Percentiles rank a stretch among this genome's conserved stretches.
These are phyloP conservation scores for Blastomyces parvus DNA, from an alignment of 2,329 filamentous ascomycete species.

Conservation along the genomic window DNA sequence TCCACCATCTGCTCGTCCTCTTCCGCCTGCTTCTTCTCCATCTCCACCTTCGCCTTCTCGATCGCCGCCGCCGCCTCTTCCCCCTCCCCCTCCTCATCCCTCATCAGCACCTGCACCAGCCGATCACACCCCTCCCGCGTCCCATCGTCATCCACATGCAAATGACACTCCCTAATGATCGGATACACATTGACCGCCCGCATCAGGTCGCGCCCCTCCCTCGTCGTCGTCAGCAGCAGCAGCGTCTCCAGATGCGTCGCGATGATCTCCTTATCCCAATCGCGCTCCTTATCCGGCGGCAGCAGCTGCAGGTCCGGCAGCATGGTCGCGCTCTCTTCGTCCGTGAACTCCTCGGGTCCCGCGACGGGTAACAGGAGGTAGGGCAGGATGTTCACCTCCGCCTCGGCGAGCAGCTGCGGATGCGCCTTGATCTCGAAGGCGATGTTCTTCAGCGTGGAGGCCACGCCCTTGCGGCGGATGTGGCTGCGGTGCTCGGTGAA, in stretches of 20 bases:
- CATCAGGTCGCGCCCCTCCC: slow-evolving; percentile 63
- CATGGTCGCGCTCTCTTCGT: slow-evolving; percentile 80
- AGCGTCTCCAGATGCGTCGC: slow-evolving; percentile 85
- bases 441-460: slow-evolving; percentile 87
- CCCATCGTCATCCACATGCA: slow-evolving; percentile 64
- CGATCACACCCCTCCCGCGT: slow-evolving; percentile 80
- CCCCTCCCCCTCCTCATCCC: slow-evolving; percentile 59
- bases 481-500: slow-evolving; percentile 85
- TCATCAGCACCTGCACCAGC: slow-evolving; percentile 78
- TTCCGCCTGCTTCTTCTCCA: slow-evolving; percentile 25
- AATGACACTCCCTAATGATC: slow-evolving; percentile 75
- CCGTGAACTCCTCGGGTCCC: slow-evolving; percentile 76
- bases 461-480: slow-evolving; percentile 85
- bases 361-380: slow-evolving; percentile 84
- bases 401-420: slow-evolving; percentile 57
- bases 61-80: slow-evolving; percentile 29
- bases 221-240: slow-evolving; percentile 69
- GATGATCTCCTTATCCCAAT: slow-evolving; percentile 65
- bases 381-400: slow-evolving; percentile 70
- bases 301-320: slow-evolving; percentile 81
- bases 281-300: slow-evolving; percentile 79
- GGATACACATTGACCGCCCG: slow-evolving; percentile 76
- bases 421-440: slow-evolving; percentile 74
- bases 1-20: slow-evolving; percentile 40
- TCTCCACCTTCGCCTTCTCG: slow-evolving; percentile 33